A percentile compares a stretch with the other conserved stretches of the same genome.
Conservation (phyloP, 495 filamentous ascomycete genomes). For the Lepidopterella palustris region DNA sequence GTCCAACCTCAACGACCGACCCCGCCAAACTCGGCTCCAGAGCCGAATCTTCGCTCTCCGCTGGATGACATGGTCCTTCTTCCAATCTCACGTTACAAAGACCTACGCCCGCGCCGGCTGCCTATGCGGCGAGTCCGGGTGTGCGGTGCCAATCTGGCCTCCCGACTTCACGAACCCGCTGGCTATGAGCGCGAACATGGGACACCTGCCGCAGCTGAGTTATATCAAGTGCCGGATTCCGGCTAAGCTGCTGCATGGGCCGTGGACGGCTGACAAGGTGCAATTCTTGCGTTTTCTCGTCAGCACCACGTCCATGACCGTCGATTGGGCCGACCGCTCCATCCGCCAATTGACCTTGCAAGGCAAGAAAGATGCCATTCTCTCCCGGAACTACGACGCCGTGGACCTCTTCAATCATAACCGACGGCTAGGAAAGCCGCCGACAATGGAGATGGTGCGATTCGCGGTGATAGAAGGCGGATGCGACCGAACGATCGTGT, state of each 20-base stretch:
- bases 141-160: slow-evolving; percentile 18
- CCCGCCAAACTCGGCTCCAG: slow-evolving; percentile 6
- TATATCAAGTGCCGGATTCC: slow-evolving; percentile 21
- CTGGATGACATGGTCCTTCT: slow-evolving; percentile 25
- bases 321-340: slow-evolving; percentile 19
- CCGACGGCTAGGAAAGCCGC: slow-evolving; percentile 17
- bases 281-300: slow-evolving; percentile 22
- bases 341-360: background rate
- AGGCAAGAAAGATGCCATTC: slow-evolving; percentile 18
- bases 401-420: slow-evolving; percentile 26
- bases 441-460: slow-evolving; percentile 11
- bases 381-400: slow-evolving; percentile 10
- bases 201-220: slow-evolving; percentile 18
- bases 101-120: slow-evolving; percentile 12
- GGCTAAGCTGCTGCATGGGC: slow-evolving; percentile 19
- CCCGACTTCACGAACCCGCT: slow-evolving; percentile 20
- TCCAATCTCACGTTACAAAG: slow-evolving; percentile 9
- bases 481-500: slow-evolving; percentile 20
- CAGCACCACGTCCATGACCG: slow-evolving; percentile 15
- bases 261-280: slow-evolving; percentile 16
- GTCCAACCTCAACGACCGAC: background rate
- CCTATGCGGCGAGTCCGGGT: slow-evolving; percentile 15
- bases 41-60: slow-evolving; percentile 12
- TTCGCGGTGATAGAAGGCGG: slow-evolving; percentile 24
- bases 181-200: slow-evolving; percentile 12